Evolutionary conservation across 257 asterid genomes (phyloP).

Genomic region (Haberlea rhodopensis): DNA sequence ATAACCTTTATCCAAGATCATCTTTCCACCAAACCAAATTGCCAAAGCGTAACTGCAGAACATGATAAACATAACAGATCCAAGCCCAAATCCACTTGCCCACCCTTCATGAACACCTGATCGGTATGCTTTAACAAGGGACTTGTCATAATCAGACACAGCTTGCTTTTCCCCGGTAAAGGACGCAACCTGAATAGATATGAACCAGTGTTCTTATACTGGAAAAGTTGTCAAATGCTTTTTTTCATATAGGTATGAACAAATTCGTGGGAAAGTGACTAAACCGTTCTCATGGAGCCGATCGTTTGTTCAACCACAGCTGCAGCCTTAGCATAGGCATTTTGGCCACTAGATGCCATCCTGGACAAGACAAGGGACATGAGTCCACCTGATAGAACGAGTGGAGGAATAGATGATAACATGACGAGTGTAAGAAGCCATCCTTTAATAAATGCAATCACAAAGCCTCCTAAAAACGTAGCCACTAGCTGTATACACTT

Average conservation of each 20-base stretch:
- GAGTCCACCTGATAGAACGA: conserved; percentile 48
- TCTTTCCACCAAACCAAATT: conserved; percentile 62
- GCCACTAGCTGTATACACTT: conserved; percentile 57
- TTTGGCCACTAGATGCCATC: conserved; percentile 52
- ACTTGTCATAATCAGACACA: conserved; percentile 47
- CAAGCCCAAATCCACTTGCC: conserved; percentile 62
- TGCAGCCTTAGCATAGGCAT: conserved; percentile 64
- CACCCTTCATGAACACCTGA: conserved; percentile 56
- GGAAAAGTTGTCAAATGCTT: neutral
- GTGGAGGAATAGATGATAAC: conserved; percentile 53
- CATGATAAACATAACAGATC: conserved; percentile 42
- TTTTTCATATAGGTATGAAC: neutral
- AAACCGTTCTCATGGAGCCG: conserved; percentile 68
- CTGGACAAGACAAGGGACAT: conserved; percentile 42
- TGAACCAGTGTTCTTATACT: neutral
- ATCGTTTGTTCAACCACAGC: conserved; percentile 58
- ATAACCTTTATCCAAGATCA: conserved; percentile 66
- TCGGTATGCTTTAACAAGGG: conserved; percentile 47
- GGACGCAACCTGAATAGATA: conserved; percentile 56
- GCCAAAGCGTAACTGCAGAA: conserved; percentile 68
- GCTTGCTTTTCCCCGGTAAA: conserved; percentile 72
- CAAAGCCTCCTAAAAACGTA: conserved; percentile 62
- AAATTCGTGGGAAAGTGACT: conserved; percentile 15
- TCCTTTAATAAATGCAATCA: conserved; percentile 56
- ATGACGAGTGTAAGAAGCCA: conserved; percentile 73